Percentiles rank a stretch among this genome's conserved stretches.
phyloP scores from a whole-genome alignment of 2,329 filamentous ascomycete species.

The Scytalidium sp. region DNA sequence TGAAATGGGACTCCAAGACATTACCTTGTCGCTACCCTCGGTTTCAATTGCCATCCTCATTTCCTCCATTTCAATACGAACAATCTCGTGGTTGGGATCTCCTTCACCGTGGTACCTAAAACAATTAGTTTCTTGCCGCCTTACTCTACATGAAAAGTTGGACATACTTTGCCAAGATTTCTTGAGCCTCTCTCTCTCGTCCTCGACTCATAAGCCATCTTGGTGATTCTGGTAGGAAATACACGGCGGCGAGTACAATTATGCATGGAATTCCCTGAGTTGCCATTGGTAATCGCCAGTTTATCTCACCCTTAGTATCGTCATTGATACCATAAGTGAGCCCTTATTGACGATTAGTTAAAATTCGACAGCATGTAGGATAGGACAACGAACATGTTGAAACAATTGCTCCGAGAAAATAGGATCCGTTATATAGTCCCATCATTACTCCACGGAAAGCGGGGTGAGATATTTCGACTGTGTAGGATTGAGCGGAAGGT shows the following conservation, averaged over 20 bases:
- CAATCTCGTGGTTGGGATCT: slow-evolving; percentile 23
- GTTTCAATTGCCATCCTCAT: slow-evolving; percentile 13
- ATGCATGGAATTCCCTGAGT: slow-evolving; percentile 40
- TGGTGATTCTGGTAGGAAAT: slow-evolving; percentile 43
- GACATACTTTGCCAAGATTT: slow-evolving; percentile 41
- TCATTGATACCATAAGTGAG: slow-evolving; percentile 8
- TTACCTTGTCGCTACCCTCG: slow-evolving; percentile 13
- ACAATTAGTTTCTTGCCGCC: too few species aligned
- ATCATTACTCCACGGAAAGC: slow-evolving; percentile 38
- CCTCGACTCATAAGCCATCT: slow-evolving; percentile 48
- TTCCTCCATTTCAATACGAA: slow-evolving; percentile 12
- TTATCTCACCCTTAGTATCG: slow-evolving; percentile 18
- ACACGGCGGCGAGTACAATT: slow-evolving; percentile 29
- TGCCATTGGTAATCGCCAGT: slow-evolving; percentile 28
- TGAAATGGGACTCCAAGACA: slow-evolving; percentile 31
- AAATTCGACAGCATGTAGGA: slow-evolving; percentile 49
- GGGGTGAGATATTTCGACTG: slow-evolving; percentile 41
- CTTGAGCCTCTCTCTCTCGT: slow-evolving; percentile 40
- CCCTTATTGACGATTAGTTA: slow-evolving; percentile 50
- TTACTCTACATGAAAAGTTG: too few species aligned
- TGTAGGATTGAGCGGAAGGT: slow-evolving; percentile 38
- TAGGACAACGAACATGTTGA: slow-evolving; percentile 34
- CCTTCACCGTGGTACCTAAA: slow-evolving; percentile 54
- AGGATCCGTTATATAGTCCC: slow-evolving; percentile 21
- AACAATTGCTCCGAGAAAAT: slow-evolving; percentile 18